A percentile compares a stretch with the other conserved stretches of the same genome.
phyloP scores from a whole-genome alignment of 805 yeast species.

The Ogataea paraovalis region DNA sequence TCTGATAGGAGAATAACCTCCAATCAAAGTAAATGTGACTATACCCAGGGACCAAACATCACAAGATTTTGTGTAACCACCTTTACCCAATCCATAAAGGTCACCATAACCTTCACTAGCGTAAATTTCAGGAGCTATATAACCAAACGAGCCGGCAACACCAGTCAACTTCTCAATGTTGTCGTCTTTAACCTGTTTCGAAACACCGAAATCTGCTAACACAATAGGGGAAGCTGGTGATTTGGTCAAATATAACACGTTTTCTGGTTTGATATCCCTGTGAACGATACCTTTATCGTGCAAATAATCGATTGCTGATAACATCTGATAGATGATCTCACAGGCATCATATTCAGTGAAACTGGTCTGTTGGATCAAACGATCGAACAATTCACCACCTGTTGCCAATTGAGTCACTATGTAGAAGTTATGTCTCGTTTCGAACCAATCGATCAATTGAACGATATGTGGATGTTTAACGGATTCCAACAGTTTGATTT shows the following conservation, averaged over 20 bases:
- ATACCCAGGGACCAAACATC: slow-evolving; percentile 97
- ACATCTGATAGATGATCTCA: slow-evolving; percentile 63
- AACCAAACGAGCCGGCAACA: slow-evolving; percentile 78
- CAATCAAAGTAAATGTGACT: slow-evolving; percentile 80
- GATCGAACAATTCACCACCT: slow-evolving; percentile 92
- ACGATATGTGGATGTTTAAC: slow-evolving; percentile 84
- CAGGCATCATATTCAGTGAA: slow-evolving; percentile 91
- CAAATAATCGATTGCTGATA: slow-evolving; percentile 74
- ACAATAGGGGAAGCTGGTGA: slow-evolving; percentile 70
- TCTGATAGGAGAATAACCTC: slow-evolving; percentile 90
- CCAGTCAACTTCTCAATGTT: slow-evolving; percentile 27
- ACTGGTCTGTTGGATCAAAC: slow-evolving; percentile 74
- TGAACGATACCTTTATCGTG: slow-evolving; percentile 81
- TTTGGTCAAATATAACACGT: slow-evolving; percentile 65
- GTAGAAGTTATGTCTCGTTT: slow-evolving; percentile 85
- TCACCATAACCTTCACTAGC: slow-evolving; percentile 45
- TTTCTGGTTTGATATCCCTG: slow-evolving; percentile 93
- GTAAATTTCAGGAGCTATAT: slow-evolving; percentile 94
- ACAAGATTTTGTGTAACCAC: slow-evolving; percentile 92
- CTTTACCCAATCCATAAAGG: slow-evolving; percentile 32
- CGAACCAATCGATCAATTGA: slow-evolving; percentile 90
- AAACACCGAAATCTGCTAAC: slow-evolving; percentile 94
- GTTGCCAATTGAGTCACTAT: slow-evolving; percentile 92
- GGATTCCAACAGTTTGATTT: slow-evolving; percentile 62
- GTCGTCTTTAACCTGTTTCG: slow-evolving; percentile 52